These are phyloP conservation scores for Candida morakotiae DNA, from an alignment of 805 yeast genomes.

Conservation along the genomic window DNA sequence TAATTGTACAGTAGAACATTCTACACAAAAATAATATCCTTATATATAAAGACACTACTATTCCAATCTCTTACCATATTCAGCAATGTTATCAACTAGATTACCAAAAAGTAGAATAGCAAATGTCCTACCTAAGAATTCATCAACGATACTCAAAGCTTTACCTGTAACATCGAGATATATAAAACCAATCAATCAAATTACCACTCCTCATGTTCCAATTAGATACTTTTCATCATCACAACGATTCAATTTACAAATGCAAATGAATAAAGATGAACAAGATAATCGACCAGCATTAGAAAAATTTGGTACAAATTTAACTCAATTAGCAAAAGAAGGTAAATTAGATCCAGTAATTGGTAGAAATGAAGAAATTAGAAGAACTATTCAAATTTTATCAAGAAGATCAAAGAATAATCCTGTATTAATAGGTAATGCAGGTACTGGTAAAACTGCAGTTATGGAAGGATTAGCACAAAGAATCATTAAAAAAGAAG, in stretches of 20 bases:
- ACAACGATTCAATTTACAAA: conserved; percentile 24
- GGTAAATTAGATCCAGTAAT: conserved; percentile 96
- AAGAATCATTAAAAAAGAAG: conserved; percentile 85
- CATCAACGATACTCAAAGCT: not conserved
- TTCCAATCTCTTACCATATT: no score
- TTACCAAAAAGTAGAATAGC: conserved; percentile 1
- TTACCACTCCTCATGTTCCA: not conserved
- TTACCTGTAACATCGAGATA: conserved; percentile 2
- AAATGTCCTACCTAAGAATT: not conserved
- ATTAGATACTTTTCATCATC: conserved; percentile 17
- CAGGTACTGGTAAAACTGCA: conserved; percentile 98
- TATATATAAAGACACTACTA: no score
- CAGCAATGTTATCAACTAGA: conserved; percentile 2
- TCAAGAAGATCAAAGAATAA: conserved; percentile 93
- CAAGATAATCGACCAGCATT: conserved; percentile 65
- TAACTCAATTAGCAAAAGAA: conserved; percentile 80
- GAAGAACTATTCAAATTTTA: conserved; percentile 86
- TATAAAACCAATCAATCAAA: not conserved
- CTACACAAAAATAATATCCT: not conserved
- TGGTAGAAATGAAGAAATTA: conserved; percentile 93
- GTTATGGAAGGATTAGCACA: conserved; percentile 96
- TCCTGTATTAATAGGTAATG: conserved; percentile 92
- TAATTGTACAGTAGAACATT: not conserved
- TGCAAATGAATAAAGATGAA: conserved; percentile 39
- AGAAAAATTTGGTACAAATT: conserved; percentile 78